Evolutionary conservation across 2,329 filamentous ascomycete species (phyloP), one percentile per base, ranked within the genome.

Genomic region (Metarhizium robertsii): DNA sequence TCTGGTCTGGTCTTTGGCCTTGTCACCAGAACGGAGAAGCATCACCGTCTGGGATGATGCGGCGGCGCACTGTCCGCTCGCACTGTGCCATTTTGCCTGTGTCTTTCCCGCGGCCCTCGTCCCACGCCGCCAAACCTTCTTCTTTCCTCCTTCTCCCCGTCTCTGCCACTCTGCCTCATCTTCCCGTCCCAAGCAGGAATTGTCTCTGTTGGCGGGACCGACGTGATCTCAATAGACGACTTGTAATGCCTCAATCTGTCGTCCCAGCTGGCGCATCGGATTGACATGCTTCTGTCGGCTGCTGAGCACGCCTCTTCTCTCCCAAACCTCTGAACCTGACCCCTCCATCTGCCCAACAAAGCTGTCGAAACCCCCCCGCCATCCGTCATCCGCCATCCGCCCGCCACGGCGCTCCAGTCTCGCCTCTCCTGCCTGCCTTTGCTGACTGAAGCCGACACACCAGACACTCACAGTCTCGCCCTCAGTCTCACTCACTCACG

Each of bases 201-300:
- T 58, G 57, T 63, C 61, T 64, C 61, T 61, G 58, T 58, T 58
- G 62, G 57, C 59, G 40, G 50, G 40, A 52, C 43, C 43, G 51
- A 53, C 50, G 59, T 61, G 59, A 61, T 62, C 34, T 40, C 16
- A 51, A 30, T 14, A 46, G 55, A 62, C 57, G 60, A 66, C 62
- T 66, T 63, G 62, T 62, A 63, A 67, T 62, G 64, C 58, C 61
- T 60, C 58, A 57, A 52, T 51, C 53, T 58, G 55, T 53, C 54
- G 57, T 53, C 55, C 47, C 58, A 59, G 53, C 54, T 42, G 57
- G 56, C 59, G 56, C 58, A 54, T 56, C 54, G 56, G 64, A 62
- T 60, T 65, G 60, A 61, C 56, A 67, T 67, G 65, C 62, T 63
- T 56, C 60, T 60, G 60, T 64, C 61, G 60, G 58, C 57, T 55